phyloP scores from a whole-genome alignment of 108 stramenopile genomes.

The Conticribra weissflogii region DNA sequence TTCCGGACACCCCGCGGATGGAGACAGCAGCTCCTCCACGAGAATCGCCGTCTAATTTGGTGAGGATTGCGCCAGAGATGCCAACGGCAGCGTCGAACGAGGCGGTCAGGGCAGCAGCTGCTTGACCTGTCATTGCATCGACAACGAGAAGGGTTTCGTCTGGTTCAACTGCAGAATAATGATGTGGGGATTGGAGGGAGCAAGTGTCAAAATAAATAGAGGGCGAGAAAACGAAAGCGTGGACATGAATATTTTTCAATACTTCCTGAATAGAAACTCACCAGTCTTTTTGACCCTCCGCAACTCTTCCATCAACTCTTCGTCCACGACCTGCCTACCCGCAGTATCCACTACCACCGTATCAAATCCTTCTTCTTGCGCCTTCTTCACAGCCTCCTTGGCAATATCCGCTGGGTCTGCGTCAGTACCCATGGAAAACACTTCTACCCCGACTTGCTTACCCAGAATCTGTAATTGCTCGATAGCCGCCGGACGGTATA shows the following conservation, averaged over 20 bases:
- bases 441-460: slow-evolving; percentile 78
- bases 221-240: no score
- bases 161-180: slow-evolving; percentile 61
- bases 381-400: slow-evolving; percentile 70
- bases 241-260: no score
- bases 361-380: slow-evolving; percentile 84
- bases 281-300: slow-evolving; percentile 71
- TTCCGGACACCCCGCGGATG: slow-evolving; percentile 92
- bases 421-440: slow-evolving; percentile 80
- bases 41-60: slow-evolving; percentile 96
- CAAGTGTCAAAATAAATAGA: neutral
- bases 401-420: slow-evolving; percentile 93
- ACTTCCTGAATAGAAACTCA: no score
- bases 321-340: slow-evolving; percentile 95
- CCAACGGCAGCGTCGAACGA: slow-evolving; percentile 93
- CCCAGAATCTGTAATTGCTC: slow-evolving; percentile 92
- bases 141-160: slow-evolving; percentile 96
- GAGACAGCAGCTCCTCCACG: slow-evolving; percentile 94
- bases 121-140: slow-evolving; percentile 98
- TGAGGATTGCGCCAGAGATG: slow-evolving; percentile 92
- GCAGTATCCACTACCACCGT: slow-evolving; percentile 97
- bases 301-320: slow-evolving; percentile 92
- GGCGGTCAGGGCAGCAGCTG: slow-evolving; percentile 93
- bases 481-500: slow-evolving; percentile 96
- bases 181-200: neutral